phyloP scores from a whole-genome alignment of 208 protist species.

The Acanthamoeba lenticulata region DNA sequence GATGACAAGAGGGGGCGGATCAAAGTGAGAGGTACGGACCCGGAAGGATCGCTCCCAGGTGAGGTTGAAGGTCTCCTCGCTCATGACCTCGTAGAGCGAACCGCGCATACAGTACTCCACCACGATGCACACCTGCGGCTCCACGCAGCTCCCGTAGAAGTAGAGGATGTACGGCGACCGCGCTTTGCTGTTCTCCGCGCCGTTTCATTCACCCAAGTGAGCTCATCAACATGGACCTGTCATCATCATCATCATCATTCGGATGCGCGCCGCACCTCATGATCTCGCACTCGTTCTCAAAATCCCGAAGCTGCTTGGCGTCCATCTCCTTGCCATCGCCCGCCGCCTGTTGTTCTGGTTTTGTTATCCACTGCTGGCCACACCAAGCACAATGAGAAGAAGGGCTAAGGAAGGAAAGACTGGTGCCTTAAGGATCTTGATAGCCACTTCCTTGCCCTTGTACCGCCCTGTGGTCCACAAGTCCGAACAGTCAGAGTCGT shows the following conservation, averaged over 20 bases:
- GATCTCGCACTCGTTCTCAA: slow-evolving; percentile 53
- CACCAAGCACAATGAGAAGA: not conserved
- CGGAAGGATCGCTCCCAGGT: not conserved
- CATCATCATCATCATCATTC: not conserved
- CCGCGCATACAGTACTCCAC: slow-evolving; percentile 35
- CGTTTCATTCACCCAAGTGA: not conserved
- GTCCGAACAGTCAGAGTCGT: no score
- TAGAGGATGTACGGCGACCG: slow-evolving; percentile 17
- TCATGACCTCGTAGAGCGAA: slow-evolving; percentile 6
- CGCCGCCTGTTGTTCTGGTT: no score
- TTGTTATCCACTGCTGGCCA: no score
- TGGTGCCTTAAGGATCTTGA: slow-evolving; percentile 12
- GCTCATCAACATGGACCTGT: no score
- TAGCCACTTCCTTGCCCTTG: slow-evolving; percentile 35
- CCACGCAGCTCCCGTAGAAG: slow-evolving; percentile 47
- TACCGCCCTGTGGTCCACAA: not conserved
- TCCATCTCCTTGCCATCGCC: not conserved
- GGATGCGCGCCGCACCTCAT: not conserved
- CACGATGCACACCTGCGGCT: slow-evolving; percentile 45
- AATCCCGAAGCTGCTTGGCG: slow-evolving; percentile 9
- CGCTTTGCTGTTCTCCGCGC: not conserved
- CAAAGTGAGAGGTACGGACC: not conserved
- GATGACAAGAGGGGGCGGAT: no score
- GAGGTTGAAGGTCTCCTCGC: slow-evolving; percentile 21
- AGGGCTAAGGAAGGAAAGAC: not conserved